Base-by-base conservation (phyloP, 2,329 filamentous ascomycete species). In the Venturia oleaginea region DNA sequence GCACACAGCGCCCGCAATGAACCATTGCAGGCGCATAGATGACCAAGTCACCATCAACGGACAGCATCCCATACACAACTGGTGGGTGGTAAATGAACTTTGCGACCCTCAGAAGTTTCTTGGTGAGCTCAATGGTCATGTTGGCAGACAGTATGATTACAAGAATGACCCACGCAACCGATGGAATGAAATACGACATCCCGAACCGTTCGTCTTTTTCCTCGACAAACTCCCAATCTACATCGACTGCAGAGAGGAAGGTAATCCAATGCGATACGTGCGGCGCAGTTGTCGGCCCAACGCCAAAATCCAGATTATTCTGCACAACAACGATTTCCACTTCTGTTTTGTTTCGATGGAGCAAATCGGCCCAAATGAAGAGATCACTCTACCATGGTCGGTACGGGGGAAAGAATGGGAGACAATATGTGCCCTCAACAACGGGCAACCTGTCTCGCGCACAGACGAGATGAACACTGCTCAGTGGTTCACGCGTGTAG, bases 231-330 rank as follows among this genome's bases (percentile, higher is more conserved):
- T 97, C 10, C 93, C 93, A 0, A 84, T 99, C 15, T 96, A 92
- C 76, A 94, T 99, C 71, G 94, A 97, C 75, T 94, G 92, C 11
- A 84, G 94, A 66, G 85, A 85, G 73, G 91, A 96, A 77, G 94
- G 93, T 27, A 96, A 91, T 4, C 79, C 86, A 42, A 86, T 94
- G 65, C 89, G 94, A 55, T 97, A 94, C 72, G 86, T 95, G n/a
- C 86, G 94, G 65, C 86, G 93, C 68, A 97, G 94, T 71, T 99
- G 94, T 78, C 86, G 85, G 67, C 91, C 94, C 1, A 99, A 97
- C 71, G 86, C 94, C n/a, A 83, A 84, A 38, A 80, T 97, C 70
- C 92, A 94, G 72, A 95, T 92, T 0, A 90, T 92, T 68, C 84
- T 97, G 59, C 90, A 86, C 59, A 83, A 84, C 3, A 87, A 86